Base-by-base conservation (phyloP, 768 basidiomycete species). In the Termitomyces titanicus region DNA sequence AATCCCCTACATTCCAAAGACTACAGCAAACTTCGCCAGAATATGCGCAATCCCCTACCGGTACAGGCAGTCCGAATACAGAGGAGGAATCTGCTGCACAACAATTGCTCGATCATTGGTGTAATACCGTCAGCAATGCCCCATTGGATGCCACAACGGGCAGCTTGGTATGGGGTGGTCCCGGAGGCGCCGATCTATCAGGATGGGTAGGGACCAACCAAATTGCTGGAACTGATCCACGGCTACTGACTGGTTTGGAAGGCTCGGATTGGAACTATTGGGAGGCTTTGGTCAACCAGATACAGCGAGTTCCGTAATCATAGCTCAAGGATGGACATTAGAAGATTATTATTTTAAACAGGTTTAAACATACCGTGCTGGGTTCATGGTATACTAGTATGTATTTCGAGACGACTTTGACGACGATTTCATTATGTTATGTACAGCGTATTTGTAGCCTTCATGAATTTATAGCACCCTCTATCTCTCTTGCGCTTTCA, bases 101-200 rank as follows among this genome's bases (percentile, higher is more conserved):
- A 64, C 81, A 81, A 11, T 67, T 94, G 53, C 73, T 94, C 45
- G 90, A 94, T 67, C 87, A 92, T 58, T 93, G 92, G 91, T 88
- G 84, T 64, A 86, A 85, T 58, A 84, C 85, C n/a, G 81, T 91
- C 60, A 88, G 82, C 64, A 87, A 85, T 55, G 79, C 84, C 11
- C 77, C 80, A 2, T 61, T 82, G 2, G 84, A 87, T 60, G 72
- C 77, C 20, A 66, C 76, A 3, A 72, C 74, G 20, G 75, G 77
- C 27, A 75, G 74, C 47, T 74, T 83, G 58, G 79, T 84, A 8
- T 88, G 86, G 87, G 79, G 79, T 20, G 82, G 82, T 13, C 76
- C 80, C 7, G 79, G 80, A 13, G 73, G 77, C 46, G 74, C 75
- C 31, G 86, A 88, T 61, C 76, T 83, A 39, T 69, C 82, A 20